Conservation (phyloP, 352 stramenopile genomes). For the Aphanomyces stellatus region DNA sequence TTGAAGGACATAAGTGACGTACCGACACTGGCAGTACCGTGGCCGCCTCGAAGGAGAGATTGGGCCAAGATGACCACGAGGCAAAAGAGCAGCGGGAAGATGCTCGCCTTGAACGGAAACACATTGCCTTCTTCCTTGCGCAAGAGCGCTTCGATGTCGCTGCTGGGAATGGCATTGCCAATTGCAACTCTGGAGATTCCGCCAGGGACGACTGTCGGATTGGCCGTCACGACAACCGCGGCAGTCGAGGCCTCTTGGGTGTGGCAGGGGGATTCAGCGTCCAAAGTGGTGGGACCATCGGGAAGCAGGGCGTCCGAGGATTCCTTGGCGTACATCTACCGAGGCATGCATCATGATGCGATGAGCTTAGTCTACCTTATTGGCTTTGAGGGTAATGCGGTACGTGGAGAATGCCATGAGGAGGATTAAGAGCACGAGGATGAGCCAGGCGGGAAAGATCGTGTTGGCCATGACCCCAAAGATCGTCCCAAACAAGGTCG, state of each 20-base stretch:
- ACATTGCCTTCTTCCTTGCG: conserved; percentile 28
- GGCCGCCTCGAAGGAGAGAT: not conserved
- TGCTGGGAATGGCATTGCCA: not conserved
- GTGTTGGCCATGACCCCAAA: conserved; percentile 79
- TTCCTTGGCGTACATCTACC: not conserved
- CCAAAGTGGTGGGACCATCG: no score
- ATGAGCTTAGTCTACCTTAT: no score
- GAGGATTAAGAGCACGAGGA: conserved; percentile 58
- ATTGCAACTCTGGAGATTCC: no score
- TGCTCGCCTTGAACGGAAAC: conserved; percentile 52
- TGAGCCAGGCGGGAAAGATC: conserved; percentile 74
- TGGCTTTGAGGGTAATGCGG: conserved; percentile 54
- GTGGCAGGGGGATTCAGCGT: no score
- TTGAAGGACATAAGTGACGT: not conserved
- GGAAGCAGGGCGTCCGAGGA: conserved; percentile 32
- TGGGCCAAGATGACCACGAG: conserved; percentile 35
- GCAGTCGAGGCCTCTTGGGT: no score
- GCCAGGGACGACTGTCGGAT: no score
- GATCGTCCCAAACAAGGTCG: conserved; percentile 68
- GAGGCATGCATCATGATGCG: no score
- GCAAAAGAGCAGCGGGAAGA: conserved; percentile 47
- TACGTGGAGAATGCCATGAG: conserved; percentile 68
- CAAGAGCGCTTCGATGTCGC: not conserved
- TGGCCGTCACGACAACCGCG: no score
- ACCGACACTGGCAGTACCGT: not conserved